Conservation (phyloP, 768 basidiomycete species). For the Leccinum subtestaceum region DNA sequence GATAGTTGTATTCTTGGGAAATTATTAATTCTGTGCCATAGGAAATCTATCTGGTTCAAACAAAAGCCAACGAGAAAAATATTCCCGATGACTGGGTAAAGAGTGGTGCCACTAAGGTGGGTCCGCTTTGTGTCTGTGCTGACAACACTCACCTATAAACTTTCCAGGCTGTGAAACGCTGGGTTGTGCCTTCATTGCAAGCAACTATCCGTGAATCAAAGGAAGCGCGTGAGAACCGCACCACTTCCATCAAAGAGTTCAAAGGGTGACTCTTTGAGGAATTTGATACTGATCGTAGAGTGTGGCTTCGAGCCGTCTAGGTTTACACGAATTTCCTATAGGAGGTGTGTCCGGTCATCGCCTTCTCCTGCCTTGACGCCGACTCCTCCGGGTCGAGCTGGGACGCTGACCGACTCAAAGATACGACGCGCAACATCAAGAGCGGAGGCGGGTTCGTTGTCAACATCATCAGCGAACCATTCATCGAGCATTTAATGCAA, state of each 20-base stretch:
- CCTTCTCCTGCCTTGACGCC: conserved; percentile 27
- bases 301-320: conserved; percentile 75
- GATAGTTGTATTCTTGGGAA: not conserved
- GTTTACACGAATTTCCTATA: no score
- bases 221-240: conserved; percentile 89
- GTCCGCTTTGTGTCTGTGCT: not conserved
- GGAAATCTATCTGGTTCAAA: conserved; percentile 92
- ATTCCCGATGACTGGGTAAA: conserved; percentile 85
- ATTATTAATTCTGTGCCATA: conserved; percentile 28
- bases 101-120: conserved; percentile 74
- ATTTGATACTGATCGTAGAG: conserved; percentile 75
- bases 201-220: conserved; percentile 77
- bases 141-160: not conserved
- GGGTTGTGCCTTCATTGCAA: conserved; percentile 70
- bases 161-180: conserved; percentile 66
- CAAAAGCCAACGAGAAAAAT: conserved; percentile 52
- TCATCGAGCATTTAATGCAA: conserved; percentile 36
- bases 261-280: conserved; percentile 74
- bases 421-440: conserved; percentile 29
- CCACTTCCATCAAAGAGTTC: conserved; percentile 77
- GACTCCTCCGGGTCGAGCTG: not conserved
- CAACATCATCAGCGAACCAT: conserved; percentile 54
- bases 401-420: conserved; percentile 28
- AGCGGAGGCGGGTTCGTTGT: not conserved
- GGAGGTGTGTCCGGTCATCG: conserved; percentile 32